These are phyloP conservation scores for Paracorniculantispora psalliotae DNA, from an alignment of 2,329 filamentous ascomycete genomes.

Conservation along the genomic window DNA sequence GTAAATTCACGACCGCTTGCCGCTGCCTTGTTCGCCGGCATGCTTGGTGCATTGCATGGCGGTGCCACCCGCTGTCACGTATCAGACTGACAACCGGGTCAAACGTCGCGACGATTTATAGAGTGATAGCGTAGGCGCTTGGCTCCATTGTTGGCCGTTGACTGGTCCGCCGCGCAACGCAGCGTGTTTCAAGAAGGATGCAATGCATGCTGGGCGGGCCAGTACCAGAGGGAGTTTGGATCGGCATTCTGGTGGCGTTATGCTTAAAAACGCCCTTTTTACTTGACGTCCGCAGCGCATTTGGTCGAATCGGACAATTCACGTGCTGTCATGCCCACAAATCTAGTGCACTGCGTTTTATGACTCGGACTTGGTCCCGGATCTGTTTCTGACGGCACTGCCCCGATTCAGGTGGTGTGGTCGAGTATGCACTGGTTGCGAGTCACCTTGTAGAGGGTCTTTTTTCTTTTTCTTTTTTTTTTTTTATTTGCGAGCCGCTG, in stretches of 20 bases:
- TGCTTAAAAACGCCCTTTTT: neutral
- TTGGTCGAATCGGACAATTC: too few relatives aligned
- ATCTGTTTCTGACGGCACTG: neutral
- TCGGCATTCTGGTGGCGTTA: neutral
- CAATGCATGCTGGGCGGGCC: neutral
- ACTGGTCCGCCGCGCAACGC: neutral
- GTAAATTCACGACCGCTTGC: too few relatives aligned
- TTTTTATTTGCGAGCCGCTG: too few relatives aligned
- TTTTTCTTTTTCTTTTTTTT: too few relatives aligned
- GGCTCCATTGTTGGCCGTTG: neutral
- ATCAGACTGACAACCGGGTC: neutral
- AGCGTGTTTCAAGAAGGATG: neutral
- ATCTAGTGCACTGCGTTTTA: neutral
- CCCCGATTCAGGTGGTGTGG: constrained; percentile 3
- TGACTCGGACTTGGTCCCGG: neutral
- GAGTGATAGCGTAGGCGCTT: neutral
- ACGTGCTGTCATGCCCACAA: too few relatives aligned
- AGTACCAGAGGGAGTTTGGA: neutral
- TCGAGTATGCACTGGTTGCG: too few relatives aligned
- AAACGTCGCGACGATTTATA: neutral
- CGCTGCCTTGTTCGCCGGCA: too few relatives aligned
- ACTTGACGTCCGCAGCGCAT: too few relatives aligned
- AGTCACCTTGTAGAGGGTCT: too few relatives aligned
- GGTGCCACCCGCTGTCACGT: neutral
- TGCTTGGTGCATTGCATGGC: neutral